Conservation (phyloP, 768 basidiomycete species). For the Pulveroboletus sp. region DNA sequence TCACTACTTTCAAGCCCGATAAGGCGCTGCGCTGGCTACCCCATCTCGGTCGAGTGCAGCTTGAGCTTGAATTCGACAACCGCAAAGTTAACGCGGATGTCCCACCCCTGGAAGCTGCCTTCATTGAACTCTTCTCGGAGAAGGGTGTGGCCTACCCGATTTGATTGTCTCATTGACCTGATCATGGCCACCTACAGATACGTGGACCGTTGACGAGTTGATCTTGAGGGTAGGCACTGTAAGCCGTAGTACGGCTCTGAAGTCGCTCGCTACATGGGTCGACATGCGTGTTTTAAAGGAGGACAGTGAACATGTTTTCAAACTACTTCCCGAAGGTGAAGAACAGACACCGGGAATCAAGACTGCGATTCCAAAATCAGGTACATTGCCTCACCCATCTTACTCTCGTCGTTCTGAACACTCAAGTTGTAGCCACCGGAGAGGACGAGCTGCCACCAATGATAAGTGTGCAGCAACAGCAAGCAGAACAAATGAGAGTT, state of each 20-base stretch:
- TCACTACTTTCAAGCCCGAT: constrained; percentile 83
- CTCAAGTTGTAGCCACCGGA: constrained; percentile 21
- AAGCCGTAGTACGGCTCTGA: constrained; percentile 59
- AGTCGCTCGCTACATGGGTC: constrained; percentile 79
- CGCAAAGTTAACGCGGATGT: constrained; percentile 71
- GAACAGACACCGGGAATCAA: constrained; percentile 32
- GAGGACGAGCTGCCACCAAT: constrained; percentile 49
- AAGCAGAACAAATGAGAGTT: constrained; percentile 80
- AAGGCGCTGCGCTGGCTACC: constrained; percentile 88
- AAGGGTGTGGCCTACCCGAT: constrained; percentile 40
- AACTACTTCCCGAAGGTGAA: constrained; percentile 59
- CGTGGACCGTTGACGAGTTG: constrained; percentile 71
- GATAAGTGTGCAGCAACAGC: constrained; percentile 61
- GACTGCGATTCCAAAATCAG: constrained; percentile 19
- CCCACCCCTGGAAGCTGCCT: constrained; percentile 84
- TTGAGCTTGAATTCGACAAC: constrained; percentile 82
- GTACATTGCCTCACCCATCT: constrained; percentile 12
- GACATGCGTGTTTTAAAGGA: constrained; percentile 78
- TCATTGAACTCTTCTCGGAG: constrained; percentile 80
- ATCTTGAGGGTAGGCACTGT: constrained; percentile 57
- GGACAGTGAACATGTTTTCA: constrained; percentile 53
- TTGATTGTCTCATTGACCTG: not conserved
- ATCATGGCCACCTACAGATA: constrained; percentile 36
- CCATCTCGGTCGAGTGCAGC: constrained; percentile 77
- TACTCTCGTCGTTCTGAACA: not conserved